Conservation (phyloP, 2,329 filamentous ascomycete genomes). For the Ophiosphaerella narmari region DNA sequence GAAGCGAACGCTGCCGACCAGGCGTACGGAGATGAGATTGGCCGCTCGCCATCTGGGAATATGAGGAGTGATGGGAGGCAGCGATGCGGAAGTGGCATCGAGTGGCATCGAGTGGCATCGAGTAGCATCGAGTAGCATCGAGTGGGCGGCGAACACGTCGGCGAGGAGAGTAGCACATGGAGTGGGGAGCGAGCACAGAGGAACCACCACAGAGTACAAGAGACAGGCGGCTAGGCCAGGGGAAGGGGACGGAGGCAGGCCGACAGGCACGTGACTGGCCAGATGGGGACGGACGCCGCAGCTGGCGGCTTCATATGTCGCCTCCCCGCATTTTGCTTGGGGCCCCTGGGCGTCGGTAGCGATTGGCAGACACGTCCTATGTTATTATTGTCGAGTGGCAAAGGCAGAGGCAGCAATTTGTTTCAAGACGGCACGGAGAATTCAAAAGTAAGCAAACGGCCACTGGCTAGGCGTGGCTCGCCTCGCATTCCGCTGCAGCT, state of each 20-base stretch:
- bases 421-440: no score
- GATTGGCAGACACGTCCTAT: no score
- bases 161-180: not conserved
- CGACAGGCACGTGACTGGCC: constrained; percentile 14
- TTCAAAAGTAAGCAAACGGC: not conserved
- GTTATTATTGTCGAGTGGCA: no score
- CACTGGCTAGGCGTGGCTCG: not conserved
- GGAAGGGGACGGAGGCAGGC: constrained; percentile 3
- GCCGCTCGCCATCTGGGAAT: not conserved
- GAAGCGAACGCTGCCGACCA: constrained; percentile 8
- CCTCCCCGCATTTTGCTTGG: no score
- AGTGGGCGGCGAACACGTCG: no score
- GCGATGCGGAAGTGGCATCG: no score
- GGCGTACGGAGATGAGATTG: constrained; percentile 12
- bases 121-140: no score
- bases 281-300: not conserved
- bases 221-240: constrained; percentile 23
- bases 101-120: no score
- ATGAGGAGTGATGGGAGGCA: no score
- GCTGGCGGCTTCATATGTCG: no score
- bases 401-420: no score
- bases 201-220: not conserved
- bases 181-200: not conserved
- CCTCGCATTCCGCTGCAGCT: constrained; percentile 12
- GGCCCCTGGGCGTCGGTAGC: no score